Percentiles rank a stretch among this genome's conserved stretches.
These are phyloP conservation scores for Calonectria henricotiae DNA, from an alignment of 2,329 filamentous ascomycete genomes.

Conservation along the genomic window DNA sequence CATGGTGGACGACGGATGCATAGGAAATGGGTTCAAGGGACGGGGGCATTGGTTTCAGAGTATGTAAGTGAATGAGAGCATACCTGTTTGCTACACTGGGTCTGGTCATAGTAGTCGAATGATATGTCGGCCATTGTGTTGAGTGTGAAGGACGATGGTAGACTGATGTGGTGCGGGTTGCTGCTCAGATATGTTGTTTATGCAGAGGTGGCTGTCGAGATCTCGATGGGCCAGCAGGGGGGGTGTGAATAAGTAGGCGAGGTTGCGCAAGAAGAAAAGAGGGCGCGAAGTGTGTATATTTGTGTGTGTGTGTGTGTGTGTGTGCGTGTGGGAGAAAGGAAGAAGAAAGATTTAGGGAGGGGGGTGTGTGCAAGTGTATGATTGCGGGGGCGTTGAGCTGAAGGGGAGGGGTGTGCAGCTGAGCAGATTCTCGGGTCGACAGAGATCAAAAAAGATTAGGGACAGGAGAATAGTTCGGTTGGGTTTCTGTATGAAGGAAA, in stretches of 20 bases:
- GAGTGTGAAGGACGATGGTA: constrained; percentile 40
- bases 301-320: too few species aligned
- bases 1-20: constrained; percentile 33
- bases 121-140: constrained; percentile 52
- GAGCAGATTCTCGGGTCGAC: constrained; percentile 34
- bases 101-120: constrained; percentile 53
- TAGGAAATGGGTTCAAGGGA: constrained; percentile 30
- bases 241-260: constrained; percentile 16
- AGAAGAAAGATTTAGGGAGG: not conserved
- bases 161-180: constrained; percentile 45
- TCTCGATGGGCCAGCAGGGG: constrained; percentile 35
- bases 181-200: constrained; percentile 42
- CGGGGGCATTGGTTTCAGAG: constrained; percentile 34
- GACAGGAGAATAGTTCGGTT: not conserved
- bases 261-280: constrained; percentile 8
- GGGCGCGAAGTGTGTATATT: not conserved
- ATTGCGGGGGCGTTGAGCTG: constrained; percentile 24
- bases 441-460: constrained; percentile 30
- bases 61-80: constrained; percentile 34
- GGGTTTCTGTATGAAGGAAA: not conserved
- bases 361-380: constrained; percentile 31
- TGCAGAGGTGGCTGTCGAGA: constrained; percentile 31
- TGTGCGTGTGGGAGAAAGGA: not conserved
- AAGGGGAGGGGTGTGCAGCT: constrained; percentile 32
- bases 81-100: constrained; percentile 52